phyloP scores from a whole-genome alignment of 1,284 basidiomycete species.

The Chalciporus sp. region DNA sequence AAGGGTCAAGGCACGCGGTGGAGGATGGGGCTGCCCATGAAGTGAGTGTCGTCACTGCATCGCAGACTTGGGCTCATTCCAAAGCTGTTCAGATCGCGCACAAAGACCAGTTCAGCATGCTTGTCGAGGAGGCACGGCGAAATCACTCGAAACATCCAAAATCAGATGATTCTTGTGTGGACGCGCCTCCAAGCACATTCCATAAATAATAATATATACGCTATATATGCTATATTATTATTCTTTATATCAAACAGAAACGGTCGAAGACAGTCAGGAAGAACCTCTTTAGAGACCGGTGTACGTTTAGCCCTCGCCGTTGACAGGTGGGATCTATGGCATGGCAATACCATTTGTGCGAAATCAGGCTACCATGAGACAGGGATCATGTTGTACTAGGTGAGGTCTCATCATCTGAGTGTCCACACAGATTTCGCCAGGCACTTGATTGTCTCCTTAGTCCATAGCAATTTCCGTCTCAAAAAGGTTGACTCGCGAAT shows the following conservation, averaged over 20 bases:
- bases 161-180: not conserved
- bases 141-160: conserved; percentile 4
- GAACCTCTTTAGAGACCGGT: conserved; percentile 9
- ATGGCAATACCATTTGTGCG: conserved; percentile 2
- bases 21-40: conserved; percentile 49
- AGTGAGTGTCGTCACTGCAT: conserved; percentile 37
- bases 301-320: not conserved
- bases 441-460: not conserved
- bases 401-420: conserved; percentile 3
- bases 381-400: conserved; percentile 2
- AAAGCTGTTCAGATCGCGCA: conserved; percentile 18
- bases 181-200: not conserved
- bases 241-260: not conserved
- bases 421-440: not conserved
- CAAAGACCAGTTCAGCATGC: conserved; percentile 30
- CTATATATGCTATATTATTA: too few relatives aligned
- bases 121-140: conserved; percentile 26
- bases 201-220: too few relatives aligned
- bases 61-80: not conserved
- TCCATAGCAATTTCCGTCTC: not conserved
- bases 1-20: conserved; percentile 40
- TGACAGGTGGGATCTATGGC: not conserved
- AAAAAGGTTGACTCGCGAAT: not conserved
- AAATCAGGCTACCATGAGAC: not conserved
- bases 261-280: conserved; percentile 15